Evolutionary conservation across 495 filamentous ascomycete species (phyloP).

Genomic region (Astrothelium macrocarpum): DNA sequence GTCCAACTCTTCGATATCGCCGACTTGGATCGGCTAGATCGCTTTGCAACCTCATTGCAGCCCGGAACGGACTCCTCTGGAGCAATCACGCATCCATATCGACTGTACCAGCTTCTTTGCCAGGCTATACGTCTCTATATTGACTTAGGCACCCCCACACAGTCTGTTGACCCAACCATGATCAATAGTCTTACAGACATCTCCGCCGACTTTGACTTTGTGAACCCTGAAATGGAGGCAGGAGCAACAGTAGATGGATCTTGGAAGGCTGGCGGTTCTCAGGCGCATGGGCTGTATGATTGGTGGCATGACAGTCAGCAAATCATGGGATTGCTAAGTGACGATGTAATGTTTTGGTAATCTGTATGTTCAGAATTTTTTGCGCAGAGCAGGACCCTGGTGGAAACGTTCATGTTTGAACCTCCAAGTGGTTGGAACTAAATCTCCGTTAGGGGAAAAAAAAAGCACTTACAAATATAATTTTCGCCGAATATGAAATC

Average conservation of each 20-base stretch:
- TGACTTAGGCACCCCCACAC: background rate
- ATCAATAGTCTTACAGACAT: background rate
- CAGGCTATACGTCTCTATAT: slow-evolving; percentile 23
- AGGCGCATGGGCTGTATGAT: slow-evolving; percentile 16
- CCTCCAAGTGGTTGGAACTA: too few species aligned
- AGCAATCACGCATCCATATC: slow-evolving; percentile 22
- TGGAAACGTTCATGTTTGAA: too few species aligned
- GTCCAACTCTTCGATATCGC: slow-evolving; percentile 20
- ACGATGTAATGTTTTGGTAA: slow-evolving; percentile 16
- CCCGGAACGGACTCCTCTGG: slow-evolving; percentile 7
- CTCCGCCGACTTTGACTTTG: background rate
- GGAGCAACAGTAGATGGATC: background rate
- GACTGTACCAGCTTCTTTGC: slow-evolving; percentile 24
- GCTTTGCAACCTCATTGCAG: slow-evolving; percentile 20
- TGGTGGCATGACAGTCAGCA: slow-evolving; percentile 26
- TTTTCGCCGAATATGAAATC: too few species aligned
- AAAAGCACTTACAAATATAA: too few species aligned
- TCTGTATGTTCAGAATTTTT: background rate
- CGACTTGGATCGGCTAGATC: slow-evolving; percentile 20
- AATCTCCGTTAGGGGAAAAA: too few species aligned
- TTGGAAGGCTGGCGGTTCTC: slow-evolving; percentile 6
- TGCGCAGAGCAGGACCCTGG: background rate
- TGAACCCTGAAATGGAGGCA: background rate
- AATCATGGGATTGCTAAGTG: slow-evolving; percentile 24
- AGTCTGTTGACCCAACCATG: background rate